A percentile compares a stretch with the other conserved stretches of the same genome.
Evolutionary conservation across 129 eudicot genomes (phyloP).

Genomic region (Lactuca sativa): DNA sequence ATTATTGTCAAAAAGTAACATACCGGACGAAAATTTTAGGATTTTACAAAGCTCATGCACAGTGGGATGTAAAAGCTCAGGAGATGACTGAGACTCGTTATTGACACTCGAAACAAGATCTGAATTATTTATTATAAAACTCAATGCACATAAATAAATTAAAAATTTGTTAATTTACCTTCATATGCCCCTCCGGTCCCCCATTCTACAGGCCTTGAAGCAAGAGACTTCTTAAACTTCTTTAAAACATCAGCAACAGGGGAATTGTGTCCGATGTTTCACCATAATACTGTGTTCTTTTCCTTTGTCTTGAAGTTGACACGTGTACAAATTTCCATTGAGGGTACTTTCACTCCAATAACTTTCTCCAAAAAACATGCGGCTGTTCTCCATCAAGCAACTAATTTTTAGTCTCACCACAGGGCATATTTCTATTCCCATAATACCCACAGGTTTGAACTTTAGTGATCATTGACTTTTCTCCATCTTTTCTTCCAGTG

Average conservation of each 20-base stretch:
- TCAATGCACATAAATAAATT: neutral
- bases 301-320: no score
- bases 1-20: no score
- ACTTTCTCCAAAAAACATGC: no score
- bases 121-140: constrained; percentile 14
- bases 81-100: constrained; percentile 32
- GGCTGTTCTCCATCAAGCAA: no score
- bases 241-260: no score
- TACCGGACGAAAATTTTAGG: no score
- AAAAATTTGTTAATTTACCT: constrained; percentile 36
- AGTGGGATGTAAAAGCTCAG: constrained; percentile 39
- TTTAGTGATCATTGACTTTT: constrained; percentile 32
- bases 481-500: constrained; percentile 3
- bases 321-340: no score
- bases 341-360: no score
- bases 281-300: constrained; percentile 15
- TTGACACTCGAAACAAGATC: constrained; percentile 33
- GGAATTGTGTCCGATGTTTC: constrained; percentile 32
- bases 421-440: no score
- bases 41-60: constrained; percentile 49
- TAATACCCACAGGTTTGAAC: constrained; percentile 42
- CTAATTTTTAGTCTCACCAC: no score
- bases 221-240: no score
- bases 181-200: constrained; percentile 28
- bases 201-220: constrained; percentile 31